These are phyloP conservation scores for Talaromyces sp. DNA, from an alignment of 2,329 filamentous ascomycete genomes.

Conservation along the genomic window DNA sequence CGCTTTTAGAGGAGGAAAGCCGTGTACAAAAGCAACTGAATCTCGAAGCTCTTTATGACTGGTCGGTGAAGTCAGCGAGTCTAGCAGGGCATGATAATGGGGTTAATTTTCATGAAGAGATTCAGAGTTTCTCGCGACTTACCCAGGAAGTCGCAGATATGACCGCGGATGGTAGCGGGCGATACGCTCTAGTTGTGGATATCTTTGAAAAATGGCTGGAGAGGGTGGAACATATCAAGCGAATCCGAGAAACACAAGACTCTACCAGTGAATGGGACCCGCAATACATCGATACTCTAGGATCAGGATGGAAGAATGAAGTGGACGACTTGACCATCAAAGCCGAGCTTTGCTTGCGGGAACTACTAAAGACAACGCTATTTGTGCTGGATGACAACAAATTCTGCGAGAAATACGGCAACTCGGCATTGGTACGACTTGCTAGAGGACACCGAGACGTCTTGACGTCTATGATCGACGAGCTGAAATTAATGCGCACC, in stretches of 20 bases:
- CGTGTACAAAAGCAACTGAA: conserved; percentile 31
- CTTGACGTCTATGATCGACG: conserved; percentile 32
- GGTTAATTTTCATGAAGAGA: conserved; percentile 31
- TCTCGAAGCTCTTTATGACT: conserved; percentile 30
- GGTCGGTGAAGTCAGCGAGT: conserved; percentile 28
- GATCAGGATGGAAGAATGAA: conserved; percentile 32
- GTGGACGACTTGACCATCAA: conserved; percentile 26
- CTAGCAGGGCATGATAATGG: conserved; percentile 21
- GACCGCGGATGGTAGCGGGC: conserved; percentile 22
- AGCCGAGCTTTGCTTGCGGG: conserved; percentile 31
- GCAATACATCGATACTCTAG: conserved; percentile 34
- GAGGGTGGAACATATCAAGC: conserved; percentile 24
- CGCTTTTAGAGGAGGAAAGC: conserved; percentile 29
- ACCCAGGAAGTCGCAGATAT: conserved; percentile 35
- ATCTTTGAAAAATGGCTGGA: conserved; percentile 36
- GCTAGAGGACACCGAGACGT: conserved; percentile 27
- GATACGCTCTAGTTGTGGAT: conserved; percentile 27
- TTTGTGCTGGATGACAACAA: conserved; percentile 21
- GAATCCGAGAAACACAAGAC: conserved; percentile 7
- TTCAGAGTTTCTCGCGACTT: conserved; percentile 36
- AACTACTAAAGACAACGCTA: conserved; percentile 36
- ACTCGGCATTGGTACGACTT: conserved; percentile 27
- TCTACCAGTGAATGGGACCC: background rate
- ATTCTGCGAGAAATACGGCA: conserved; percentile 17
- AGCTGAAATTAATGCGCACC: conserved; percentile 31